Evolutionary conservation across 2,329 filamentous ascomycete genomes (phyloP), one percentile per base, ranked within the genome.

Genomic region (Aspergillus phoenicis): DNA sequence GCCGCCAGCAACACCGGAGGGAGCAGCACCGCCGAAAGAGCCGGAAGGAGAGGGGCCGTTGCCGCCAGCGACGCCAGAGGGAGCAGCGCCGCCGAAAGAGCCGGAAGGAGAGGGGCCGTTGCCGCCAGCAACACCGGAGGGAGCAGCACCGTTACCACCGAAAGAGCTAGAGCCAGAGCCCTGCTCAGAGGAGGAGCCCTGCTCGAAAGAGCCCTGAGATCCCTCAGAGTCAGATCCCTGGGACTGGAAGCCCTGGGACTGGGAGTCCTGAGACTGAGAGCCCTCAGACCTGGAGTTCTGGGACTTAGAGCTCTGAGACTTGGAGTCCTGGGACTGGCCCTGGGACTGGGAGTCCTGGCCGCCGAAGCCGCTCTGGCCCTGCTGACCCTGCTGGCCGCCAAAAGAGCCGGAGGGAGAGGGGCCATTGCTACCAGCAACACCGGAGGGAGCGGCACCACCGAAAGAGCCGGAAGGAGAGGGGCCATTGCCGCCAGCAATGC

Each of bases 381-480:
- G 26, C 28, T 30, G 11, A 8, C 51, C 51, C 33, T 53, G 36
- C 10, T 45, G 41, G 13, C 36, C 52, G 17, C 52, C 52, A 22
- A 41, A 15, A 8, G 52, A 41, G 20, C 52, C 52, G 13, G 52
- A 55, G 15, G 52, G 52, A 15, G 41, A 55, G 13, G 52, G 41
- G n/a, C 52, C 24, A 22, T 49, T 49, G 45, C 45, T 38, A 6
- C 38, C 39, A 20, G 26, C 38, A 15, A 45, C 28, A 13, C 53
- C 53, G 30, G 53, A 56, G 38, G 52, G 52, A 45, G 52, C 15
- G 7, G 41, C 13, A 7, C 53, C 52, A 15, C 53, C 17, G 26
- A 43, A 43, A 3, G 39, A 43, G 24, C 52, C 52, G 15, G 52
- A 54, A 22, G 52, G 52, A 15, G 52, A 39, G n/a, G 38, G 38